Evolutionary conservation across 805 yeast genomes (phyloP).

Genomic region (Barnettozyma botsteinii): DNA sequence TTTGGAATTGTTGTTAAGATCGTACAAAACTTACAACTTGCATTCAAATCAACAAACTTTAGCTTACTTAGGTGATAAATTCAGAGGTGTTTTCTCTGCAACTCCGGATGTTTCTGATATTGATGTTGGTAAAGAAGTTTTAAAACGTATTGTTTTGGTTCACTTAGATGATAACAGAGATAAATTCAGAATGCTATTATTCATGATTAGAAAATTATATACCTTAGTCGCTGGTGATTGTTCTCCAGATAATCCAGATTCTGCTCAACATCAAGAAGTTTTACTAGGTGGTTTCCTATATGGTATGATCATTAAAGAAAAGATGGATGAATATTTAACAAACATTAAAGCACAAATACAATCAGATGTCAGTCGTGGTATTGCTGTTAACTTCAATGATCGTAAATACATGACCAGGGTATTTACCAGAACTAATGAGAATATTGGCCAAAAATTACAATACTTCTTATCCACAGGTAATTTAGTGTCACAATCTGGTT

Average conservation of each 20-base stretch:
- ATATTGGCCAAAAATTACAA: slow-evolving; percentile 90
- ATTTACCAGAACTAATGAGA: slow-evolving; percentile 76
- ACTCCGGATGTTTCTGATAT: slow-evolving; percentile 83
- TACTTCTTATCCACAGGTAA: slow-evolving; percentile 96
- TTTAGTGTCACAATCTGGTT: slow-evolving; percentile 92
- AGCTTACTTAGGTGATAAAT: slow-evolving; percentile 92
- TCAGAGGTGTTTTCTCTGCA: slow-evolving; percentile 88
- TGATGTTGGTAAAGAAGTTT: slow-evolving; percentile 84
- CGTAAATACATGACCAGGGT: slow-evolving; percentile 78
- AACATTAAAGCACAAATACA: slow-evolving; percentile 67
- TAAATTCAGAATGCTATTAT: slow-evolving; percentile 80
- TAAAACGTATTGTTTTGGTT: slow-evolving; percentile 80
- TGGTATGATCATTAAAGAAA: slow-evolving; percentile 95
- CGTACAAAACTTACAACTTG: slow-evolving; percentile 76
- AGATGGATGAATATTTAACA: slow-evolving; percentile 86
- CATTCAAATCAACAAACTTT: slow-evolving; percentile 83
- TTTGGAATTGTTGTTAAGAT: slow-evolving; percentile 84
- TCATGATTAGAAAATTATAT: slow-evolving; percentile 94
- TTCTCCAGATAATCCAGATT: slow-evolving; percentile 97
- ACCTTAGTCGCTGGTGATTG: slow-evolving; percentile 96
- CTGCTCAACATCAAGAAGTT: slow-evolving; percentile 97
- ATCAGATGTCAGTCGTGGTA: slow-evolving; percentile 73
- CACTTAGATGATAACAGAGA: slow-evolving; percentile 71
- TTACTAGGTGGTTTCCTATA: slow-evolving; percentile 92
- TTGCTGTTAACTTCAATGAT: slow-evolving; percentile 78